These are phyloP conservation scores for Magnolia officinalis DNA, from an alignment of 164 flowering plant genomes.

Conservation along the genomic window DNA sequence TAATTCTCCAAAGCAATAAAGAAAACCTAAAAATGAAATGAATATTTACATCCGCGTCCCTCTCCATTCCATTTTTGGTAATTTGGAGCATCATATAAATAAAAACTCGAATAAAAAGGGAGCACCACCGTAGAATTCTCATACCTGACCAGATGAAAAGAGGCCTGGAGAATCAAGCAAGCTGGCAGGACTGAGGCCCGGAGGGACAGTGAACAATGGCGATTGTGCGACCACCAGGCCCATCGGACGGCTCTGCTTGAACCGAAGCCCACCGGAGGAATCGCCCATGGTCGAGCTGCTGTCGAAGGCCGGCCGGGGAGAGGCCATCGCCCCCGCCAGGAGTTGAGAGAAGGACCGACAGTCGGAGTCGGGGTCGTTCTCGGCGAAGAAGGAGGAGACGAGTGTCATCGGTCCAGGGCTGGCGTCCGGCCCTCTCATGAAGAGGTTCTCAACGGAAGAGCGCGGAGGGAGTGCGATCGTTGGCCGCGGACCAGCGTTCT, in stretches of 20 bases:
- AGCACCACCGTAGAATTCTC: not conserved
- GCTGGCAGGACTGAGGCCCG: conserved; percentile 81
- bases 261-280: conserved; percentile 6
- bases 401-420: conserved; percentile 97
- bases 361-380: conserved; percentile 44
- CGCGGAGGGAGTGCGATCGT: conserved; percentile 62
- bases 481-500: conserved; percentile 34
- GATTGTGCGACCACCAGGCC: conserved; percentile 45
- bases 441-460: conserved; percentile 42
- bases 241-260: conserved; percentile 60
- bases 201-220: conserved; percentile 56
- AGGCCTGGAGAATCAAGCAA: conserved; percentile 77
- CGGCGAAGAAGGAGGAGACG: conserved; percentile 70
- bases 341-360: conserved; percentile 81
- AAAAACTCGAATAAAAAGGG: too few relatives aligned
- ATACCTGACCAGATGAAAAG: conserved; percentile 68
- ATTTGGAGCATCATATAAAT: too few relatives aligned
- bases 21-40: too few relatives aligned
- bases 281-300: conserved; percentile 11
- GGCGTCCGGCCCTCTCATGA: conserved; percentile 32
- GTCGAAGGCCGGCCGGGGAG: conserved; percentile 37
- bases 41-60: too few relatives aligned
- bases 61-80: too few relatives aligned
- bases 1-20: too few relatives aligned
- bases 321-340: conserved; percentile 88